Evolutionary conservation across 768 basidiomycete species (phyloP).

Genomic region (Tulasnella sp.): DNA sequence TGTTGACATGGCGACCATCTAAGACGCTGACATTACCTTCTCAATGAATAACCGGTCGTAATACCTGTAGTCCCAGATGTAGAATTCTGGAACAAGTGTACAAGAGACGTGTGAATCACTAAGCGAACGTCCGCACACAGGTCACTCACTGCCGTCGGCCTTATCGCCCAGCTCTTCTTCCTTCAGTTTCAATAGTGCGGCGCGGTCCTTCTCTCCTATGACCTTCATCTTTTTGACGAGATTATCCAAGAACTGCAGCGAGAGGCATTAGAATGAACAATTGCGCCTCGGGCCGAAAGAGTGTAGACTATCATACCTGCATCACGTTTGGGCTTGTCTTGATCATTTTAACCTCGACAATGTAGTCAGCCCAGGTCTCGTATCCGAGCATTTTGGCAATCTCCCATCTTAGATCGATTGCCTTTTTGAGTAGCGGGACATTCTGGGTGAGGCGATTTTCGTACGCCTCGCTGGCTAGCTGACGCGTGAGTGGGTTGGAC

Average conservation of each 20-base stretch:
- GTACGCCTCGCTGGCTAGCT: conserved; percentile 64
- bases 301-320: conserved; percentile 48
- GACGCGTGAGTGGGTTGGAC: conserved; percentile 67
- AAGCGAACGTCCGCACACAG: neutral
- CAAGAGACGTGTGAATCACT: neutral
- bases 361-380: conserved; percentile 80
- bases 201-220: conserved; percentile 67
- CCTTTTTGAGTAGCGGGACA: conserved; percentile 67
- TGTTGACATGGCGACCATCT: neutral
- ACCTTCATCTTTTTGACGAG: conserved; percentile 74
- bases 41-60: conserved; percentile 28
- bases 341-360: conserved; percentile 85
- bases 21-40: conserved; percentile 5
- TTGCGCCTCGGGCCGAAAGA: conserved; percentile 37
- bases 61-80: conserved; percentile 84
- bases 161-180: conserved; percentile 67
- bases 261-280: neutral
- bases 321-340: conserved; percentile 66
- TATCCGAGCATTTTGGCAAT: conserved; percentile 72
- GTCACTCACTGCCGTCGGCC: conserved; percentile 20
- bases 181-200: conserved; percentile 71
- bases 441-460: conserved; percentile 73
- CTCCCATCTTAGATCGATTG: conserved; percentile 68
- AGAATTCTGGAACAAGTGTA: conserved; percentile 49
- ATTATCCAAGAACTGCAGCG: conserved; percentile 70